Conservation (phyloP, 805 yeast species). For the Starmerella roubikii region DNA sequence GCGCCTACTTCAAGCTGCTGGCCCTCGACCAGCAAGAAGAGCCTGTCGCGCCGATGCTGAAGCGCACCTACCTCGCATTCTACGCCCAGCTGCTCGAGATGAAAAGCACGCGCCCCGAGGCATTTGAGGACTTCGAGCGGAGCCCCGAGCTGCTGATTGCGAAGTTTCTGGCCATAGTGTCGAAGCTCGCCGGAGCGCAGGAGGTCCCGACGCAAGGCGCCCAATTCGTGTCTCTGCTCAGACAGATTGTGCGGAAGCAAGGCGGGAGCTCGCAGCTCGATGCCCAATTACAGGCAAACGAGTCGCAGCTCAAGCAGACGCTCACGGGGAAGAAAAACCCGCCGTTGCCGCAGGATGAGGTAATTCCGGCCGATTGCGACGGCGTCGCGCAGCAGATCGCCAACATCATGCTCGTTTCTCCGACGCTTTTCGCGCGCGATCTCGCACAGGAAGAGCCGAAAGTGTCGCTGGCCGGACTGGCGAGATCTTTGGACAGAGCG, state of each 20-base stretch:
- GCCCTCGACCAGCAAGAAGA: slow-evolving; percentile 16
- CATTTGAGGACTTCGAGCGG: slow-evolving; percentile 19
- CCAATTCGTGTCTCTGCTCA: slow-evolving; percentile 24
- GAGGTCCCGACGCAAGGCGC: slow-evolving; percentile 21
- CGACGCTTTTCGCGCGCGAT: slow-evolving; percentile 27
- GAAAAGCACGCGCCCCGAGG: slow-evolving; percentile 26
- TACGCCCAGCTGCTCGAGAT: slow-evolving; percentile 43
- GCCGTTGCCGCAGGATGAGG: slow-evolving; percentile 3
- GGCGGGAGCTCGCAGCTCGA: slow-evolving; percentile 16
- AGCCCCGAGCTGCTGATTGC: slow-evolving; percentile 26
- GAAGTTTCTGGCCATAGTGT: slow-evolving; percentile 25
- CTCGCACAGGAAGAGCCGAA: slow-evolving; percentile 3
- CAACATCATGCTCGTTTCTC: slow-evolving; percentile 38
- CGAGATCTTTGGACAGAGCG: slow-evolving; percentile 1
- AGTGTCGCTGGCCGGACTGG: neutral
- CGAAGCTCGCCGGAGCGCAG: slow-evolving; percentile 19
- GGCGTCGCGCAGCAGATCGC: slow-evolving; percentile 40
- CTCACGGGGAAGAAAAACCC: neutral
- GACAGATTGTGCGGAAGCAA: slow-evolving; percentile 16
- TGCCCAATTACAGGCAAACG: slow-evolving; percentile 19
- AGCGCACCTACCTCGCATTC: slow-evolving; percentile 38
- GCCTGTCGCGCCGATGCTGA: slow-evolving; percentile 11
- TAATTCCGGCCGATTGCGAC: slow-evolving; percentile 33
- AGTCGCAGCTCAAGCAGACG: slow-evolving; percentile 1
- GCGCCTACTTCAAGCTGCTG: slow-evolving; percentile 25